Evolutionary conservation across 2,329 filamentous ascomycete species (phyloP), one percentile per base, ranked within the genome.

Genomic region (Cercospora sp.): DNA sequence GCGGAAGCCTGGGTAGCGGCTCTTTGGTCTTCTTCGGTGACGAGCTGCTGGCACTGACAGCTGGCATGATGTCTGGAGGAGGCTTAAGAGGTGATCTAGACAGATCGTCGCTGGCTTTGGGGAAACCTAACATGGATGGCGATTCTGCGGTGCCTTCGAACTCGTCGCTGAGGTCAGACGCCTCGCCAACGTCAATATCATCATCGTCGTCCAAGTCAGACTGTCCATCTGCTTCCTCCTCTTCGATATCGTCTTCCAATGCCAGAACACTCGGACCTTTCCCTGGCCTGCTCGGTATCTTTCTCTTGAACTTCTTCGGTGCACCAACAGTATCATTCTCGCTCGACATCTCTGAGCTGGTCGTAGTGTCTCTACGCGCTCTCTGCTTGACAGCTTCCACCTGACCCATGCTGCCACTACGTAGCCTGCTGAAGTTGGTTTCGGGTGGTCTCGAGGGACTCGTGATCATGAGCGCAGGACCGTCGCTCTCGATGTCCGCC

Each of bases 311-410:
- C 1, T 85, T 85, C 0, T 88, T 86, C 10, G 71, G 70, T 0
- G 88, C 85, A 73, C 92, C 69, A 0, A 30, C 62, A 10, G 36
- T 53, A 74, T 94, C 91, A 73, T 92, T 93, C 70, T 94, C 91
- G 0, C 91, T 94, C 0, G 91, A 94, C 73, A 94, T 88, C 73
- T 94, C 91, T 74, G 91, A 93, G 79, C 91, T 93, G 1, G 91
- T 94, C 58, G 91, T 89, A 0, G 91, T 94, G 77, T 93, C 91
- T 71, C 91, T 83, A 36, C 91, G 84, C 1, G 89, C 84, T 79
- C 90, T 89, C 77, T 90, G 91, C 67, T 77, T 78, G 40, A 77
- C 86, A 1, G 86, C 87, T 73, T 92, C 90, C 28, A 92, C 80
- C 0, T 89, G 87, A 20, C 90, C 90, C 73, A 93, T 86, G 0